Evolutionary conservation across 2,329 filamentous ascomycete genomes (phyloP).

Genomic region (Ophiostoma ulmi): DNA sequence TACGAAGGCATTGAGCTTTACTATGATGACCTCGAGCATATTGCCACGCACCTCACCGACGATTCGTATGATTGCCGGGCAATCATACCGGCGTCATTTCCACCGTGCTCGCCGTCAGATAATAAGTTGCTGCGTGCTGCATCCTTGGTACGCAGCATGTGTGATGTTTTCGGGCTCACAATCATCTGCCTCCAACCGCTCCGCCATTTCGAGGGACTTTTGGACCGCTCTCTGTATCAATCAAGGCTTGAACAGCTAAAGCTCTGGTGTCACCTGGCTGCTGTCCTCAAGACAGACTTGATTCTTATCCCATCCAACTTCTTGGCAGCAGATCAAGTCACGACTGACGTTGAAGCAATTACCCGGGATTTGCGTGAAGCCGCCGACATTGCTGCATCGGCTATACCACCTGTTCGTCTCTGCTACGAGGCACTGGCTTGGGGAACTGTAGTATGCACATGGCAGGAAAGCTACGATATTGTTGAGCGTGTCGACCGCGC

Average conservation of each 20-base stretch:
- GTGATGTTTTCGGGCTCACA: constrained; percentile 40
- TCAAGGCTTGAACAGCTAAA: constrained; percentile 50
- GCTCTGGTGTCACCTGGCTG: constrained; percentile 55
- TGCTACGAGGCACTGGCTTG: constrained; percentile 58
- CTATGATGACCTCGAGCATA: constrained; percentile 55
- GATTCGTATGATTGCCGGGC: neutral
- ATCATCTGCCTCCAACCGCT: constrained; percentile 59
- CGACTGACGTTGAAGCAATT: constrained; percentile 44
- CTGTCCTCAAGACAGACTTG: constrained; percentile 52
- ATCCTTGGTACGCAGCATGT: constrained; percentile 42
- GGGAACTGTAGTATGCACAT: constrained; percentile 55
- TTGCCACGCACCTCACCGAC: constrained; percentile 34
- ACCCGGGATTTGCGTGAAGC: constrained; percentile 49
- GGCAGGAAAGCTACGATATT: constrained; percentile 55
- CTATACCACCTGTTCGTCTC: constrained; percentile 47
- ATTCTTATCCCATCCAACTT: constrained; percentile 60
- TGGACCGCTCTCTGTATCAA: constrained; percentile 45
- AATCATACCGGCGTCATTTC: neutral
- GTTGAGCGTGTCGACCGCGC: constrained; percentile 48
- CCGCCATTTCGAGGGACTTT: constrained; percentile 57
- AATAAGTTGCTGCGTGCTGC: constrained; percentile 41
- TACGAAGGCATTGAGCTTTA: constrained; percentile 57
- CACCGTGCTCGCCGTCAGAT: constrained; percentile 5
- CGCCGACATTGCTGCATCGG: constrained; percentile 54
- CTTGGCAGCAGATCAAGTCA: constrained; percentile 36